Evolutionary conservation across 2,329 filamentous ascomycete species (phyloP).

Genomic region (Gremmenia infestans): DNA sequence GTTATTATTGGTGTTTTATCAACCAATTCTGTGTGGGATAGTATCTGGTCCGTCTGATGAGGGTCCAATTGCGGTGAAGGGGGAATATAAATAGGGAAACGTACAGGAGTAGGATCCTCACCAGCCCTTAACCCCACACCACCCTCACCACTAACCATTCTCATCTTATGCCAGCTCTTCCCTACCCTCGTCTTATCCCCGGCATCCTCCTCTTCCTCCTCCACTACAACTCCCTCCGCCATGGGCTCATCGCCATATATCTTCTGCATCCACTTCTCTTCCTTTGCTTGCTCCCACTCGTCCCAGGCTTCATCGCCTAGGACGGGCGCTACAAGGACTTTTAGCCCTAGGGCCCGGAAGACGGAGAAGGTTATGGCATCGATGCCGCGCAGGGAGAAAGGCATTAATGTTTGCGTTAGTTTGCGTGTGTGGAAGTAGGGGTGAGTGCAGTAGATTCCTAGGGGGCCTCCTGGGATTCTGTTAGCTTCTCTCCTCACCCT

Average conservation of each 20-base stretch:
- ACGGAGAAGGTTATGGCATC: conserved; percentile 40
- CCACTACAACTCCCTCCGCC: not conserved
- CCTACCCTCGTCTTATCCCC: conserved; percentile 4
- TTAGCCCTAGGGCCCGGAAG: conserved; percentile 32
- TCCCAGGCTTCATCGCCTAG: conserved; percentile 14
- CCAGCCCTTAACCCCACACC: conserved; percentile 1
- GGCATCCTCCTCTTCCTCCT: not conserved
- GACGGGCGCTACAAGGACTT: conserved; percentile 31
- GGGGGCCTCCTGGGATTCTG: conserved; percentile 33
- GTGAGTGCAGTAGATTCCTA: conserved; percentile 44
- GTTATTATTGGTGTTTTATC: not conserved
- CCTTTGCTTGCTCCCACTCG: conserved; percentile 4
- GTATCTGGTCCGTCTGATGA: not conserved
- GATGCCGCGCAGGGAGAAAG: conserved; percentile 40
- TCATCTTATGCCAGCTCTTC: conserved; percentile 6
- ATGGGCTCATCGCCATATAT: conserved; percentile 4
- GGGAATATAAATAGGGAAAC: not conserved
- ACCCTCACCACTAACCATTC: conserved; percentile 5
- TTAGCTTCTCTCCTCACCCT: not conserved
- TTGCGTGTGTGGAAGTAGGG: conserved; percentile 39
- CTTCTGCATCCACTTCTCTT: not conserved
- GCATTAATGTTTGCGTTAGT: conserved; percentile 23
- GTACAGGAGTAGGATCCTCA: conserved; percentile 7
- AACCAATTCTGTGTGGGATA: not conserved
- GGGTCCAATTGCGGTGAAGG: not conserved